Base-by-base conservation (phyloP, 305 asterid genomes). In the Plantago coronopus region DNA sequence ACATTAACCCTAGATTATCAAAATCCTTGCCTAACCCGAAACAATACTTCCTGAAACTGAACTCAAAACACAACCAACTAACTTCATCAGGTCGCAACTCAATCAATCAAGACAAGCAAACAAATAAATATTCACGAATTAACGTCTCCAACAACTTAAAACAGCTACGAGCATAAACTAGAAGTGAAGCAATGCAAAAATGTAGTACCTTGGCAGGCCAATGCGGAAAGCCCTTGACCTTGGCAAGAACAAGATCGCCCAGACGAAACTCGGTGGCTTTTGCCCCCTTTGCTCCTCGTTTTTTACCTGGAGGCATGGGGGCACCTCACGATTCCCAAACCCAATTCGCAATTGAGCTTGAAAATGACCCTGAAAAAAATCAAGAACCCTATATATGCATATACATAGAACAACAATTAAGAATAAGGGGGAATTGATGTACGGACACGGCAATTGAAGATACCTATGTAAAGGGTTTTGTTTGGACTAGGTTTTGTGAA, bases 161-260 rank as follows among this genome's bases (percentile, higher is more conserved):
- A 27, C 16, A 62, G 45, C 4, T 54, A 17, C 64, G 9, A 48
- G 57, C 15, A 10, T 25, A 40, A 43, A 57, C 0, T 16, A 20
- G 12, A 65, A 61, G 17, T 23, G 31, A 17, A 44, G 57, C 25
- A 19, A 38, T 63, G 95, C 94, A 71, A 81, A 83, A 14, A 91
- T 95, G 79, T 87, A 81, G 57, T 13, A 82, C 89, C 89, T 82
- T 82, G 62, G 91, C 91, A 58, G 91, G 91, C 91, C 91, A 84
- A 66, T 86, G 71, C 54, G 88, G 91, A 65, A 77, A 81, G 17
- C 88, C 91, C 73, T 81, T 84, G 44, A 84, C 86, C 79, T 89
- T 84, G 63, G 95, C 95, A 45, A 90, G 97, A 38, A 90, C 97
- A 40, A 90, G 97, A 79, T 90, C 97, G 61, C 97, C 97, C 58